Evolutionary conservation across 345 rosid species (phyloP), one percentile per base, ranked within the genome.

Genomic region (Firmiana major): DNA sequence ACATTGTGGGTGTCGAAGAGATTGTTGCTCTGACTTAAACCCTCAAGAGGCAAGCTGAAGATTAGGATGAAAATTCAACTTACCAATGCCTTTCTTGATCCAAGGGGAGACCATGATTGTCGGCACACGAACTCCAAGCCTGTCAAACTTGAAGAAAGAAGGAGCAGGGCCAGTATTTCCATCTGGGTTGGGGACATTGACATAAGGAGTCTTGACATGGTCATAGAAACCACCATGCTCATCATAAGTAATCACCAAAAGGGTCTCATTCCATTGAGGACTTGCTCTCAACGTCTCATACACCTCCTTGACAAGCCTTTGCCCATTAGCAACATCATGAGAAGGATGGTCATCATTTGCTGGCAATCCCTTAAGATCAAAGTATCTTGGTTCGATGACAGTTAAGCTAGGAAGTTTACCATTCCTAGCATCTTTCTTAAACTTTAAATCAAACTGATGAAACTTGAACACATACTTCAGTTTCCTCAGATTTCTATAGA

Each of bases 141-240:
- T 88, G 67, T 95, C 97, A 45, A 95, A 95, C 86, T 91, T 93
- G 88, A 95, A 93, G 85, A 93, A 91, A 76, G 65, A 89, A 69
- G 99, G 99, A 12, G 97, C 88, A 76, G 99, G 98, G 43, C 98
- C 99, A 13, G 90, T 88, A 79, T 89, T 95, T 10, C 97, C 98
- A 87, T 93, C 99, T 0, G 99, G 99, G 72, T 77, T 93, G 0
- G 99, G 99, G 65, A 95, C 85, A 83, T 87, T 84, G 1, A 82
- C 86, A 78, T 51, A 89, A 49, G 98, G 99, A 62, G 99, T 95
- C 59, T 79, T n/a, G 0, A 95, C 98, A 90, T 95, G 99, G 79
- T 95, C 99, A 81, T 77, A 95, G 63, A 93, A 95, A 7, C 99
- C 99, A 74, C 98, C 99, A 77, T 95, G 98, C 75, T 95, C 98